Conservation (phyloP, 768 basidiomycete species). For the Chlorophyllum brunneum region DNA sequence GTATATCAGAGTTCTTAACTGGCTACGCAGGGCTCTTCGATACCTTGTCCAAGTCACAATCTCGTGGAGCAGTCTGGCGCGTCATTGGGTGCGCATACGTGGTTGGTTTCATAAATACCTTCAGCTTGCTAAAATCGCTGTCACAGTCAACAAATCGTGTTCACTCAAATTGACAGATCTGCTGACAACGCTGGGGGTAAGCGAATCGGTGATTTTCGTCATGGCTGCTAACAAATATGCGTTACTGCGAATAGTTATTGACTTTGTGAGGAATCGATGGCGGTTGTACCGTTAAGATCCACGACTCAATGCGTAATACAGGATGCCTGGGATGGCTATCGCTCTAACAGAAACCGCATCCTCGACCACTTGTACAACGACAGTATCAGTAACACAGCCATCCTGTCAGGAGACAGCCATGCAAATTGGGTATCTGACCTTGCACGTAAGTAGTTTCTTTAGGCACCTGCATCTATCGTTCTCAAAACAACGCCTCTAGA, state of each 20-base stretch:
- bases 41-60: conserved; percentile 41
- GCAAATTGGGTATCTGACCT: conserved; percentile 61
- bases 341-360: conserved; percentile 48
- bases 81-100: conserved; percentile 45
- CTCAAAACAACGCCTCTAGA: conserved; percentile 23
- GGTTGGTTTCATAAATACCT: neutral
- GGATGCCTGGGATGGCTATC: conserved; percentile 61
- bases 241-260: neutral
- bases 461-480: too few relatives aligned
- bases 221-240: neutral
- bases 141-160: conserved; percentile 52
- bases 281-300: neutral
- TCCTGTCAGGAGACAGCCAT: conserved; percentile 61
- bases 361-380: conserved; percentile 42
- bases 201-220: neutral
- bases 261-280: neutral
- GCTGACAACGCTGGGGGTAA: neutral
- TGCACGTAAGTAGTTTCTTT: conserved; percentile 27
- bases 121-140: neutral
- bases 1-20: neutral
- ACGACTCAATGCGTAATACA: conserved; percentile 13
- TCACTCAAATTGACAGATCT: conserved; percentile 38
- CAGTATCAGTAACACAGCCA: conserved; percentile 49
- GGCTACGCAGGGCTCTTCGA: conserved; percentile 37
- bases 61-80: conserved; percentile 49